Evolutionary conservation across 345 rosid genomes (phyloP).

Genomic region (Balakata baccata): DNA sequence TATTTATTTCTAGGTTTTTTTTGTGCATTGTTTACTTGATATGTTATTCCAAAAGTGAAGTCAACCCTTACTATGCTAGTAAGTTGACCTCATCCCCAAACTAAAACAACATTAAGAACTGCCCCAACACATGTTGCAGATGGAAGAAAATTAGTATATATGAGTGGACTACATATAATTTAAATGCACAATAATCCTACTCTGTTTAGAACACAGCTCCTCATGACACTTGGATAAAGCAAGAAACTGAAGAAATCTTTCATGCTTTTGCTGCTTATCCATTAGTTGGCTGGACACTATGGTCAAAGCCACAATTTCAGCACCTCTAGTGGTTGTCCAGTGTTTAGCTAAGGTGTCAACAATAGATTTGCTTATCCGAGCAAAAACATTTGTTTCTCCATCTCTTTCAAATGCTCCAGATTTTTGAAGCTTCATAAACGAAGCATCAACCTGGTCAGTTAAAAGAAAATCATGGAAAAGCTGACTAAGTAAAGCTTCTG

Average conservation of each 20-base stretch:
- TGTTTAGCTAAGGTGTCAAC: conserved; percentile 95
- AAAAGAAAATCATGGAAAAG: conserved; percentile 70
- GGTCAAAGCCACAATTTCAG: conserved; percentile 78
- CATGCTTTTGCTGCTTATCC: conserved; percentile 92
- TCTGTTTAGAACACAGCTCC: conserved; percentile 75
- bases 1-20: background rate
- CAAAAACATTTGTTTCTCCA: conserved; percentile 79
- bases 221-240: conserved; percentile 98
- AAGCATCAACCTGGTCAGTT: conserved; percentile 61
- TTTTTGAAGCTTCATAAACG: conserved; percentile 59
- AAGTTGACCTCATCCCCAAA: background rate
- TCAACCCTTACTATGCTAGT: background rate
- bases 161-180: background rate
- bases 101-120: background rate
- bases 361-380: conserved; percentile 75
- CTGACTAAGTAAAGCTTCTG: conserved; percentile 82
- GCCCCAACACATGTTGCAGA: background rate
- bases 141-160: background rate
- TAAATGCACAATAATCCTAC: conserved; percentile 38
- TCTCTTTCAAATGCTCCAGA: conserved; percentile 90
- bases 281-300: conserved; percentile 64
- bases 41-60: background rate
- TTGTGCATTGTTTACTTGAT: background rate
- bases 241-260: conserved; percentile 82
- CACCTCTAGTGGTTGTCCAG: conserved; percentile 97